phyloP scores from a whole-genome alignment of 2,329 filamentous ascomycete species.

The Calcarisporium arbuscula region DNA sequence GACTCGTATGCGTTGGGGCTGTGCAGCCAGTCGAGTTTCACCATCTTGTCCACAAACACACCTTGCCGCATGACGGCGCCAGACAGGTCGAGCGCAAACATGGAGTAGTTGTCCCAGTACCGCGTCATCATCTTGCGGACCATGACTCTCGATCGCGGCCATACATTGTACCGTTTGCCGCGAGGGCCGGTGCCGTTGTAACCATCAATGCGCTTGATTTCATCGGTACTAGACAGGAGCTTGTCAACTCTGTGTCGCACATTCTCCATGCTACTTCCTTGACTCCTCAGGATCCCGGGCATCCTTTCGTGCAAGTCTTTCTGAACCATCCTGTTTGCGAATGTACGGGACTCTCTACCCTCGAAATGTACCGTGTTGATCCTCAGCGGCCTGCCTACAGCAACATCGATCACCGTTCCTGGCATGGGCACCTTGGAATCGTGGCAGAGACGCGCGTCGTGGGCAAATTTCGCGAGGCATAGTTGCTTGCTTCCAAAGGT shows the following conservation, averaged over 20 bases:
- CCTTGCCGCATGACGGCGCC: constrained; percentile 62
- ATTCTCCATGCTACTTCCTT: too few species aligned
- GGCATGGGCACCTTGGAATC: constrained; percentile 46
- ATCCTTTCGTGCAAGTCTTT: too few species aligned
- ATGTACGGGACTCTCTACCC: too few species aligned
- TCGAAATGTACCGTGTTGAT: too few species aligned
- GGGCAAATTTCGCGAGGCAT: constrained; percentile 52
- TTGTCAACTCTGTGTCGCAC: too few species aligned
- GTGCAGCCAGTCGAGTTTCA: constrained; percentile 70
- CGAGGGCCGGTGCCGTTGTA: too few species aligned
- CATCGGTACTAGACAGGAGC: too few species aligned
- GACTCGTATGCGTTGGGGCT: constrained; percentile 58
- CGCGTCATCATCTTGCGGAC: constrained; percentile 63
- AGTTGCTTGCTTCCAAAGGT: constrained; percentile 52
- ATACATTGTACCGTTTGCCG: too few species aligned
- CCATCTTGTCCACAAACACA: constrained; percentile 67
- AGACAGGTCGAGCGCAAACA: constrained; percentile 58
- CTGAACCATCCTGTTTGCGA: constrained; percentile 55
- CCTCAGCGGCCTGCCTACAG: too few species aligned
- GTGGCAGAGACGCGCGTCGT: constrained; percentile 14
- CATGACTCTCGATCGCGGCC: too few species aligned
- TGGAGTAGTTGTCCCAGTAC: constrained; percentile 63
- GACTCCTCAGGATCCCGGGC: too few species aligned
- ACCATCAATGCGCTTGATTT: too few species aligned
- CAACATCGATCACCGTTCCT: constrained; percentile 60